Base-by-base conservation (phyloP, 257 asterid species). In the Catharanthus roseus region DNA sequence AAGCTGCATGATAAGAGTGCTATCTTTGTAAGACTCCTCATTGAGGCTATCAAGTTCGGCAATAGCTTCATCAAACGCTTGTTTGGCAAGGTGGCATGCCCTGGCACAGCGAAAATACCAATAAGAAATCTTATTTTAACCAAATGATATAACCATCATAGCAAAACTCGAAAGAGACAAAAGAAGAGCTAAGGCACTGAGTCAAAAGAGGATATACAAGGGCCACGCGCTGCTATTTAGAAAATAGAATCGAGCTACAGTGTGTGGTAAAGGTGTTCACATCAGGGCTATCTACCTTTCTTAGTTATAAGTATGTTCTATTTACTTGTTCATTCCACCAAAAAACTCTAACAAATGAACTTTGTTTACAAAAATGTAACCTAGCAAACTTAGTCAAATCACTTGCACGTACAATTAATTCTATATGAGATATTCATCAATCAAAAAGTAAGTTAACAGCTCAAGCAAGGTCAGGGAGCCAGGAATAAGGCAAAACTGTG, bases 11-110 rank as follows among this genome's bases (percentile, higher is more conserved):
- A 77, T 77, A 41, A 77, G 77, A 10, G 81, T 77, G 50, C 81
- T 77, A 57, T 77, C 81, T 42, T 77, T 77, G 72, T 77, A 77
- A 24, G 81, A 77, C 45, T 77, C 81, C 63, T 72, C 81, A 47
- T 77, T 77, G 53, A 77, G 57, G 23, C 77, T 72, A 66, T 77
- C 77, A 74, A 77, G 69, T 73, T 77, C 81, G 21, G 77, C 71
- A 26, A 77, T 77, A 41, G 81, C 81, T 61, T 77, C 77, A 68
- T 77, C 81, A 62, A 77, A 77, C 21, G 81, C 81, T 74, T 77
- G 77, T 6, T 28, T 86, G 5, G 95, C 95, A 26, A 88, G 84
- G 81, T 88, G 93, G 83, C 93, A 87, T 54, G 96, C 96, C 85
- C 96, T 89, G 80, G 33, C 60, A 69, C 70, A 75, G 28, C 21